Percentiles rank a stretch among this genome's conserved stretches.
phyloP scores from a whole-genome alignment of 2,329 filamentous ascomycete genomes.

The Trichoderma sp. region DNA sequence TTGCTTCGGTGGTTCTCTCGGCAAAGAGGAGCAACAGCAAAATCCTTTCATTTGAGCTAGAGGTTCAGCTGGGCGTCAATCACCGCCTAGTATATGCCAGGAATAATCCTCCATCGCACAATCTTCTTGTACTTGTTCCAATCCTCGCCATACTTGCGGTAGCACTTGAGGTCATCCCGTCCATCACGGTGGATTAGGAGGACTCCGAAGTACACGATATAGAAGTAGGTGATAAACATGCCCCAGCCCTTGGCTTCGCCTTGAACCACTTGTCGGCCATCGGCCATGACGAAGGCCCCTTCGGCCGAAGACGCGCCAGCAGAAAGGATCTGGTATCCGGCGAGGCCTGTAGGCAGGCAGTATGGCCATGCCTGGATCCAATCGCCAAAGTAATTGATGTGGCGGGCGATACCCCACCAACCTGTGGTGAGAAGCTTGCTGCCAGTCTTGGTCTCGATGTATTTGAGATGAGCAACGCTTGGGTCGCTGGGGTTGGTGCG shows the following conservation, averaged over 20 bases:
- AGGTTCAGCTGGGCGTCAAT: background rate
- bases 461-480: slow-evolving; percentile 73
- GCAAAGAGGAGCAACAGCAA: background rate
- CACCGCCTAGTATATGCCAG: slow-evolving; percentile 68
- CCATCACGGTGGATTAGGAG: slow-evolving; percentile 82
- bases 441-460: slow-evolving; percentile 79
- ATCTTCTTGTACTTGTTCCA: slow-evolving; percentile 86
- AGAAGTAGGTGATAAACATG: slow-evolving; percentile 90
- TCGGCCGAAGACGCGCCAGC: slow-evolving; percentile 48
- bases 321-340: slow-evolving; percentile 72
- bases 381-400: slow-evolving; percentile 95
- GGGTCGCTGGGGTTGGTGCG: slow-evolving; percentile 82
- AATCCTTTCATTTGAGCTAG: background rate
- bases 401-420: slow-evolving; percentile 90
- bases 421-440: slow-evolving; percentile 79
- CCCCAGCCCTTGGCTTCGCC: slow-evolving; percentile 78
- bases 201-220: slow-evolving; percentile 85
- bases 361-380: slow-evolving; percentile 94
- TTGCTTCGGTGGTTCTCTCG: background rate
- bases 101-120: slow-evolving; percentile 79
- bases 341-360: slow-evolving; percentile 78
- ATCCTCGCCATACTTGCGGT: slow-evolving; percentile 85
- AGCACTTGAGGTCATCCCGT: slow-evolving; percentile 88
- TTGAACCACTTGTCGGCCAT: slow-evolving; percentile 65
- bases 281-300: slow-evolving; percentile 55